These are phyloP conservation scores for Acidiella bohemica DNA, from an alignment of 495 filamentous ascomycete species.

Conservation along the genomic window DNA sequence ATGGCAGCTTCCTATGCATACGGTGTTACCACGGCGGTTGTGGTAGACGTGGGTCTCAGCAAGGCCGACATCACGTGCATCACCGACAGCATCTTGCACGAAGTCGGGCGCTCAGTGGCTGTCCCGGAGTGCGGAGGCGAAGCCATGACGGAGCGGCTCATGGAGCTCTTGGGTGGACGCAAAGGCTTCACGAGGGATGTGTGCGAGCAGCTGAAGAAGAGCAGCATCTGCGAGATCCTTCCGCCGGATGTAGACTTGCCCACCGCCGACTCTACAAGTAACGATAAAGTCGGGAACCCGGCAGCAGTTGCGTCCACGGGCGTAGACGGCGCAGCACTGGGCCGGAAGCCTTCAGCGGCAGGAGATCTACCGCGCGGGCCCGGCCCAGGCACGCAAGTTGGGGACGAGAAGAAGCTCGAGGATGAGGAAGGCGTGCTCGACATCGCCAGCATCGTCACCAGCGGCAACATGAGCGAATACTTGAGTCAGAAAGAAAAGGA, in stretches of 20 bases:
- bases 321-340: slow-evolving; percentile 30
- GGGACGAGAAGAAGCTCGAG: slow-evolving; percentile 36
- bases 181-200: slow-evolving; percentile 71
- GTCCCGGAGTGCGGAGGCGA: slow-evolving; percentile 71
- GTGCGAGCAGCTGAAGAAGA: slow-evolving; percentile 91
- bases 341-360: slow-evolving; percentile 25
- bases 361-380: slow-evolving; percentile 37
- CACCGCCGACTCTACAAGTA: slow-evolving; percentile 28
- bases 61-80: slow-evolving; percentile 89
- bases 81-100: slow-evolving; percentile 56
- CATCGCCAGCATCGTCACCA: slow-evolving; percentile 83
- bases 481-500: slow-evolving; percentile 84
- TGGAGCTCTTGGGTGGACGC: slow-evolving; percentile 45
- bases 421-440: slow-evolving; percentile 79
- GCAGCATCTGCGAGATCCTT: slow-evolving; percentile 75
- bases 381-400: slow-evolving; percentile 38
- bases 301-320: slow-evolving; percentile 43
- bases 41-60: slow-evolving; percentile 78
- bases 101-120: slow-evolving; percentile 45
- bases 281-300: slow-evolving; percentile 46
- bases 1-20: slow-evolving; percentile 74
- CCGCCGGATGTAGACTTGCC: slow-evolving; percentile 49
- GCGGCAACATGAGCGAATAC: slow-evolving; percentile 83
- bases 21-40: slow-evolving; percentile 57
- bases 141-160: slow-evolving; percentile 65